A percentile compares a stretch with the other conserved stretches of the same genome.
These are phyloP conservation scores for Colletotrichum cuscutae DNA, from an alignment of 2,329 filamentous ascomycete species.

Conservation along the genomic window DNA sequence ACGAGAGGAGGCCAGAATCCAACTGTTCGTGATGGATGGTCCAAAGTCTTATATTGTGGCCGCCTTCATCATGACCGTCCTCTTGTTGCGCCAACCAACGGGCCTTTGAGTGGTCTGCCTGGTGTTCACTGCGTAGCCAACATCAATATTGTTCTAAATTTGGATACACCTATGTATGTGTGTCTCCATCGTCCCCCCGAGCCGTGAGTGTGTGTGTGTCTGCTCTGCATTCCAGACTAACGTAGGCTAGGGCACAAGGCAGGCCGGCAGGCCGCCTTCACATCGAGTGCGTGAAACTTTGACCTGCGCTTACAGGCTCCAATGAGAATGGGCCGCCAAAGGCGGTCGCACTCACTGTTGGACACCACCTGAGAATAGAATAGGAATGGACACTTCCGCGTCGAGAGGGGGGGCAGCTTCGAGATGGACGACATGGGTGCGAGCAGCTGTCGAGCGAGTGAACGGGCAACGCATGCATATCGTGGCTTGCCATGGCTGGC, in stretches of 20 bases:
- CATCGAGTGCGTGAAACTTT: conserved; percentile 28
- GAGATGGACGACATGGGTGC: conserved; percentile 41
- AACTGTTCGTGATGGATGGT: conserved; percentile 51
- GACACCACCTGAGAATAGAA: conserved; percentile 36
- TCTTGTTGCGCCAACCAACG: conserved; percentile 21
- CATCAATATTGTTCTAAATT: conserved; percentile 36
- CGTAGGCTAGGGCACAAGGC: conserved; percentile 24
- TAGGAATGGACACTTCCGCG: conserved; percentile 25
- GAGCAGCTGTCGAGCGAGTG: conserved; percentile 43
- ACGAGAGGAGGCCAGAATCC: conserved; percentile 54
- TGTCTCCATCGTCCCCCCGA: background rate
- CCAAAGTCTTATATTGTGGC: conserved; percentile 69
- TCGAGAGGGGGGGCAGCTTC: conserved; percentile 17
- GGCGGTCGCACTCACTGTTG: conserved; percentile 33
- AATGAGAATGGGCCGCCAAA: conserved; percentile 50
- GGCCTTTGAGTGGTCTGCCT: conserved; percentile 29
- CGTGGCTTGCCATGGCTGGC: conserved; percentile 32
- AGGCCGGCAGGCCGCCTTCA: conserved; percentile 31
- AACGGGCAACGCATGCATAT: conserved; percentile 43
- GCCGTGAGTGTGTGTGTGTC: background rate
- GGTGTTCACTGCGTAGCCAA: conserved; percentile 30
- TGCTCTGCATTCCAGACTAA: conserved; percentile 18
- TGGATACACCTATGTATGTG: conserved; percentile 27
- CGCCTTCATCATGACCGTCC: conserved; percentile 52
- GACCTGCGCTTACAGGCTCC: conserved; percentile 58